Evolutionary conservation across 1,284 basidiomycete species (phyloP), one percentile per base, ranked within the genome.

Genomic region (Ganoderma lucidum): DNA sequence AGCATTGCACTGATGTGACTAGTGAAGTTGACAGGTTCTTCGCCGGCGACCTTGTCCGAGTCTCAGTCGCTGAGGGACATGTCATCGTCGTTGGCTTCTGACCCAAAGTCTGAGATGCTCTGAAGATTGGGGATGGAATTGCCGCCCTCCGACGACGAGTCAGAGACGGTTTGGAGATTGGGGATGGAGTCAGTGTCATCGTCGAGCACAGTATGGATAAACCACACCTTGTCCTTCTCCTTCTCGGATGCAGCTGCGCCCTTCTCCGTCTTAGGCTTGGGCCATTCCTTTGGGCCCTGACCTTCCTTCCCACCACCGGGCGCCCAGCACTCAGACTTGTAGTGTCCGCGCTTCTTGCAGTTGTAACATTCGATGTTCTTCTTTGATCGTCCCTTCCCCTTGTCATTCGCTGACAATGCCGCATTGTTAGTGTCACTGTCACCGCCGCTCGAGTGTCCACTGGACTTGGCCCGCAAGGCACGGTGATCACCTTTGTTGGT

Each of bases 291-390:
- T 56, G 68, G 75, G 2, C 44, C 44, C n/a, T 48, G 44, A 2
- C 44, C 76, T 48, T 79, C 74, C 63, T 77, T 79, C 35, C 73
- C 78, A 65, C 79, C 79, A 10, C 80, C 79, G 53, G 69, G 69
- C 9, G 69, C 67, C 71, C 74, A 78, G 67, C 78, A 80, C 23
- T 79, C 73, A 1, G 44, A 35, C 56, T 71, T 23, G 23, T 23
- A 23, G 23, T 23, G 23, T 1, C 23, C 23, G 23, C 23, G 23
- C 23, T 23, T 23, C 14, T 66, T 60, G 67, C 78, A 79, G 35
- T 80, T 79, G 45, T 58, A 69, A 55, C 76, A 78, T 41, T 70
- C 64, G 3, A 65, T 66, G 53, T 71, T 61, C 39, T 65, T 45
- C 55, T 69, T 73, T 28, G 35, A n/a, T 48, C 67, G 68, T 10